Evolutionary conservation across 192 early-diverging fungal genomes (phyloP).

Genomic region (Physocladia obscura): DNA sequence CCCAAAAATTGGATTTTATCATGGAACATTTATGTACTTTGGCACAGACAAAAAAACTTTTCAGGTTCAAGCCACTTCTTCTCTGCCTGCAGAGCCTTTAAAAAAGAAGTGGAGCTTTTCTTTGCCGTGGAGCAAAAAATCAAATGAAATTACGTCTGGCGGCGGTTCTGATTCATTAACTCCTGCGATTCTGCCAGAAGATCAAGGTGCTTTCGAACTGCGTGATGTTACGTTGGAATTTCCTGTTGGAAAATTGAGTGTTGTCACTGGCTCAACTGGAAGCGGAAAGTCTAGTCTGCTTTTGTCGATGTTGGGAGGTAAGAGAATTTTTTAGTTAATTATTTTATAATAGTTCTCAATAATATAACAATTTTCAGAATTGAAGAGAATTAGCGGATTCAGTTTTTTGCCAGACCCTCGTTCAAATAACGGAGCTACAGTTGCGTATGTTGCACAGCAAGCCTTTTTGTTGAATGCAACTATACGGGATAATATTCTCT

Average conservation of each 20-base stretch:
- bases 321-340: neutral
- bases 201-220: constrained; percentile 23
- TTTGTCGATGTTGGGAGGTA: constrained; percentile 35
- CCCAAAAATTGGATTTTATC: constrained; percentile 17
- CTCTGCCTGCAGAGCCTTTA: neutral
- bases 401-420: constrained; percentile 34
- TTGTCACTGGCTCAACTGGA: constrained; percentile 39
- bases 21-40: constrained; percentile 25
- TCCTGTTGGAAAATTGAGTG: constrained; percentile 27
- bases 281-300: constrained; percentile 39
- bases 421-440: constrained; percentile 15
- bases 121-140: constrained; percentile 1
- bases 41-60: constrained; percentile 20
- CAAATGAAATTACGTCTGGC: neutral
- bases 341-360: neutral
- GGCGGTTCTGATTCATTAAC: neutral
- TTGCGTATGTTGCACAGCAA: constrained; percentile 78
- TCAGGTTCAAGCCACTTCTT: neutral
- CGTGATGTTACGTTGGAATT: constrained; percentile 33
- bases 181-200: neutral
- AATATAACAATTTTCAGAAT: constrained; percentile 48
- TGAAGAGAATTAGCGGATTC: constrained; percentile 45
- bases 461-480: constrained; percentile 54
- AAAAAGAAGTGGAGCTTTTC: neutral
- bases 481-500: constrained; percentile 70